Evolutionary conservation across 1,284 basidiomycete species (phyloP).

Genomic region (Cutaneotrichosporon sp.): DNA sequence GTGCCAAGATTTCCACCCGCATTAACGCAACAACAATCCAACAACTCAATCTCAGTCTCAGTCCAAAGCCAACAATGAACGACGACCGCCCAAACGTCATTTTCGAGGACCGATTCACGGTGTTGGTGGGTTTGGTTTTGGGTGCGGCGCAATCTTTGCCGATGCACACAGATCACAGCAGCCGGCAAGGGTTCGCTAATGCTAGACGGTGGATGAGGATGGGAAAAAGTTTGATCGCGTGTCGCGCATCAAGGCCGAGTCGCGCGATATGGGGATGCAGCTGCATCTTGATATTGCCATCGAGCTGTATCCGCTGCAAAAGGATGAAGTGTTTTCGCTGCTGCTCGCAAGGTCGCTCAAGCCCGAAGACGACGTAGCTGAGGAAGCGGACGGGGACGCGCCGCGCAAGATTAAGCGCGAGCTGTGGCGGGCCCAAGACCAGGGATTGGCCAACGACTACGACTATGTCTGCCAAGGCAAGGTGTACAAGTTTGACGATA

Average conservation of each 20-base stretch:
- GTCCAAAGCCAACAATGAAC: too few relatives aligned
- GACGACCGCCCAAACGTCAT: constrained; percentile 53
- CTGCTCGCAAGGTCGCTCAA: constrained; percentile 77
- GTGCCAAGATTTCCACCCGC: background rate
- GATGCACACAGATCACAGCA: too few relatives aligned
- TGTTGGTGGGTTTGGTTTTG: constrained; percentile 56
- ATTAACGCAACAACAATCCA: too few relatives aligned
- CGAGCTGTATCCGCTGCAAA: constrained; percentile 74
- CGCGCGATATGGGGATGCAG: constrained; percentile 84
- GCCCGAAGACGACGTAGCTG: constrained; percentile 62
- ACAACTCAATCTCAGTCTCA: too few relatives aligned
- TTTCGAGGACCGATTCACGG: constrained; percentile 86
- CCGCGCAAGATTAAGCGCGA: constrained; percentile 76
- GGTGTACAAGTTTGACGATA: constrained; percentile 94
- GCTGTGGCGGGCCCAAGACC: constrained; percentile 71
- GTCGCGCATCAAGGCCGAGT: constrained; percentile 77
- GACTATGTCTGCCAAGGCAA: constrained; percentile 99
- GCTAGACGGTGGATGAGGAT: constrained; percentile 71
- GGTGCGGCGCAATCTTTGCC: too few relatives aligned
- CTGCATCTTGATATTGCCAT: constrained; percentile 87
- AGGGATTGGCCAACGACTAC: constrained; percentile 91
- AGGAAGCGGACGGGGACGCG: constrained; percentile 51
- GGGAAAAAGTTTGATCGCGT: constrained; percentile 74
- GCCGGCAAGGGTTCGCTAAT: background rate
- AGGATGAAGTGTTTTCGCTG: constrained; percentile 74